Evolutionary conservation across 495 filamentous ascomycete genomes (phyloP), one percentile per base, ranked within the genome.

Genomic region (Jackrogersella minutella): DNA sequence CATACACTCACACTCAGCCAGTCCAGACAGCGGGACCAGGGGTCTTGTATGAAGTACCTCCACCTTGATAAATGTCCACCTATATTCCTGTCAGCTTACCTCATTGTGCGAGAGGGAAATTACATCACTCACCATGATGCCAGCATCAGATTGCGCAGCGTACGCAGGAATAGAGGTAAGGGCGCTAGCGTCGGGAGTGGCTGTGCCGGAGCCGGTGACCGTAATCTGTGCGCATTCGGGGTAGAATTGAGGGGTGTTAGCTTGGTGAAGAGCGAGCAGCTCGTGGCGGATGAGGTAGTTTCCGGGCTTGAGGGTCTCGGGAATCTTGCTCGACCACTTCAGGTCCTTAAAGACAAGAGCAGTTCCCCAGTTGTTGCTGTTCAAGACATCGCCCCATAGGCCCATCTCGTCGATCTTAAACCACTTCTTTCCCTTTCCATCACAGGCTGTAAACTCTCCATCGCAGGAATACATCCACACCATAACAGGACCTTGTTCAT

Each of bases 391-490:
- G 34, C 79, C 79, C 16, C 68, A 73, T 69, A 85, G 78, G 33
- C 83, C 83, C 62, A 76, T 75, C 71, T 86, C 78, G 67, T 87
- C 85, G 58, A 87, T 87, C 79, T 87, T 87, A 77, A 86, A 87
- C 85, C 85, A 87, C 47, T 76, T 74, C 24, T 74, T 73, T 19
- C 74, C 71, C 21, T 74, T 78, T 14, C 83, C 78, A 59, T 84
- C 77, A 70, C 80, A 82, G 39, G 76, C 71, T 5, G 55, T 67
- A 68, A 85, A 85, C 19, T 73, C 74, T 41, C 74, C 76, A n/a
- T 77, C 67, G 69, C 85, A 86, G 52, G 77, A 73, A 71, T 82
- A 82, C 69, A 87, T 69, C 79, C 83, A 87, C 7, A 82, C 84
- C 67, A 85, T 74, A 53, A 87, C 79, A 9, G 84, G 84, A 9